Base-by-base conservation (phyloP, 1,284 basidiomycete species). In the Ustilago shanxiensis region DNA sequence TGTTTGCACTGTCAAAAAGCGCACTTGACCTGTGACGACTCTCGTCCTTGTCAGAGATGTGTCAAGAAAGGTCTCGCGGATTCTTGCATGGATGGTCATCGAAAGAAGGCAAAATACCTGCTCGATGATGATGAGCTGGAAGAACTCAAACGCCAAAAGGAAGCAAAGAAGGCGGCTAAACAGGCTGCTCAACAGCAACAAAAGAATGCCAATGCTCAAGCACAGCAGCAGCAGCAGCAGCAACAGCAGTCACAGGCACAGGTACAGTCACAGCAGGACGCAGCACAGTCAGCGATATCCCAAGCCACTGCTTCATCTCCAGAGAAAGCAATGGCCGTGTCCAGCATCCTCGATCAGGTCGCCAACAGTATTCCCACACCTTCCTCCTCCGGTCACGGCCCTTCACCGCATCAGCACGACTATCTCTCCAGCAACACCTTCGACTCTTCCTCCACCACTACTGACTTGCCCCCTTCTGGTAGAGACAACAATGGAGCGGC, bases 71-170 rank as follows among this genome's bases (percentile, higher is more conserved):
- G 95, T 18, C 92, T 96, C 81, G 92, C 91, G 7, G 90, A 91
- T 66, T 92, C 91, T 69, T 99, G 96, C 85, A 92, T 92, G 41
- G 96, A 99, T 85, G 96, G 96, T 0, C 92, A 94, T 77, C 90
- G 96, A 78, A 99, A 99, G 88, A 98, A 98, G 88, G 96, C 96
- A 26, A 99, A 99, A 86, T 99, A 98, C 87, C 90, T 86, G 51
- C 74, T 86, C 11, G 84, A 84, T 37, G 84, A 86, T 35, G 83
- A 84, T 31, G 84, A 85, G 61, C 62, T 85, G 24, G 79, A 73
- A 37, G 78, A 77, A 59, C 66, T 81, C 45, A 79, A 78, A 35
- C 53, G 71, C 7, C 69, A 79, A 20, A 82, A 81, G 63, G 79
- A 76, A 47, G 61, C 49, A 22, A 77, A 80, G 58, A 76, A 77